phyloP scores from a whole-genome alignment of 2,329 filamentous ascomycete genomes.

The Fusarium heterosporum region DNA sequence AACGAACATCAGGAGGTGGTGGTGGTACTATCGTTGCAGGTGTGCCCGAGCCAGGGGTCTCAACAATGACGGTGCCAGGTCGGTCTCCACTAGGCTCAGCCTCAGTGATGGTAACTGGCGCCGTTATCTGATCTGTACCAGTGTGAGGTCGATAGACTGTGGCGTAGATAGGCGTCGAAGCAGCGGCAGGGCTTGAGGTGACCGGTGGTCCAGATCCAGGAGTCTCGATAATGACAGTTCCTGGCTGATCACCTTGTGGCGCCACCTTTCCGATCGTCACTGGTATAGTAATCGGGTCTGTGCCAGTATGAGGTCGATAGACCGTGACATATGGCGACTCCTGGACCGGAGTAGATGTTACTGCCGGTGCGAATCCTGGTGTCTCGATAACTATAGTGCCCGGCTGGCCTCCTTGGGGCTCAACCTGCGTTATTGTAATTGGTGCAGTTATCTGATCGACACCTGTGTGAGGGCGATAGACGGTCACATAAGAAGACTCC shows the following conservation, averaged over 20 bases:
- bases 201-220: slow-evolving; percentile 6
- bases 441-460: slow-evolving; percentile 8
- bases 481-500: slow-evolving; percentile 13
- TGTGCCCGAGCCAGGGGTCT: slow-evolving; percentile 1
- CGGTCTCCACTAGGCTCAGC: neutral
- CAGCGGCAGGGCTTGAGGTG: neutral
- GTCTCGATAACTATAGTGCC: slow-evolving; percentile 23
- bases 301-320: slow-evolving; percentile 6
- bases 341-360: neutral
- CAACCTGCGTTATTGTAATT: slow-evolving; percentile 11
- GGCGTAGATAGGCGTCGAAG: neutral
- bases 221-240: slow-evolving; percentile 18
- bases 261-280: neutral
- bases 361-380: neutral
- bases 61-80: slow-evolving; percentile 26
- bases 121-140: neutral
- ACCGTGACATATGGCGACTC: slow-evolving; percentile 5
- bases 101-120: neutral
- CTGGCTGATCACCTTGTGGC: neutral
- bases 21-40: neutral
- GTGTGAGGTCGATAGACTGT: slow-evolving; percentile 10
- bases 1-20: neutral
- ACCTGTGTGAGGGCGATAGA: slow-evolving; percentile 16
- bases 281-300: neutral
- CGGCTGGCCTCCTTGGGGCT: slow-evolving; percentile 7